A percentile compares a stretch with the other conserved stretches of the same genome.
phyloP scores from a whole-genome alignment of 2,329 filamentous ascomycete species.

The Cercospora sp. region DNA sequence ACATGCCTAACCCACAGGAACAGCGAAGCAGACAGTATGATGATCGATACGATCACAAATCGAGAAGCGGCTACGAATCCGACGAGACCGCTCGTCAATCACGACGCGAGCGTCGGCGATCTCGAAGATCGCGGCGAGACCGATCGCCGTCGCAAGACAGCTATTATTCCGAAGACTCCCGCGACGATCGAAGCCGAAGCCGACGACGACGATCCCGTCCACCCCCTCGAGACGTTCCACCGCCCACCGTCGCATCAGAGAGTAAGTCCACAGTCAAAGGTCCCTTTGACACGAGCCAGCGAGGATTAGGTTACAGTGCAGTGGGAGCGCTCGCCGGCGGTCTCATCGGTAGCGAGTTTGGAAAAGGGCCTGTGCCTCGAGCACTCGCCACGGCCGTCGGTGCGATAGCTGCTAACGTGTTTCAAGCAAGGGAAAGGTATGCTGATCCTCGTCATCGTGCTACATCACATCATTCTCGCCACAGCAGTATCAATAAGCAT shows the following conservation, averaged over 20 bases:
- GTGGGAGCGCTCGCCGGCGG: conserved; percentile 37
- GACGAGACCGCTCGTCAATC: conserved; percentile 19
- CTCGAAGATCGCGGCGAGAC: conserved; percentile 13
- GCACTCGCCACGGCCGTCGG: conserved; percentile 34
- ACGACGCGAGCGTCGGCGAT: conserved; percentile 10
- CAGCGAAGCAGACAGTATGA: conserved; percentile 17
- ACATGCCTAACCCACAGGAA: conserved; percentile 24
- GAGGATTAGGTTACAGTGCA: conserved; percentile 32
- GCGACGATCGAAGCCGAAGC: conserved; percentile 23
- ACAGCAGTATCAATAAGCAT: not conserved
- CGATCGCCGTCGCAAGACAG: conserved; percentile 19
- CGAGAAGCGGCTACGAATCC: conserved; percentile 24
- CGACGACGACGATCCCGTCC: conserved; percentile 24
- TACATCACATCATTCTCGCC: conserved; percentile 5
- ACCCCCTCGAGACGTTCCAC: conserved; percentile 19
- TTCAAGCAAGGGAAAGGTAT: conserved; percentile 37
- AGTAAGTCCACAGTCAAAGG: conserved; percentile 35
- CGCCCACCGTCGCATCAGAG: conserved; percentile 20
- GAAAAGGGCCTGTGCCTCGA: conserved; percentile 30
- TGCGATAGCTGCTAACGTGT: conserved; percentile 35
- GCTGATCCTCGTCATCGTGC: conserved; percentile 14
- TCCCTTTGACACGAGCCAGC: conserved; percentile 33
- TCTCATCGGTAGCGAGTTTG: conserved; percentile 34
- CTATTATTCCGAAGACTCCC: conserved; percentile 22
- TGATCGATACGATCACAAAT: conserved; percentile 19